Base-by-base conservation (phyloP, 2,329 filamentous ascomycete genomes). In the Aureobasidium zeae region DNA sequence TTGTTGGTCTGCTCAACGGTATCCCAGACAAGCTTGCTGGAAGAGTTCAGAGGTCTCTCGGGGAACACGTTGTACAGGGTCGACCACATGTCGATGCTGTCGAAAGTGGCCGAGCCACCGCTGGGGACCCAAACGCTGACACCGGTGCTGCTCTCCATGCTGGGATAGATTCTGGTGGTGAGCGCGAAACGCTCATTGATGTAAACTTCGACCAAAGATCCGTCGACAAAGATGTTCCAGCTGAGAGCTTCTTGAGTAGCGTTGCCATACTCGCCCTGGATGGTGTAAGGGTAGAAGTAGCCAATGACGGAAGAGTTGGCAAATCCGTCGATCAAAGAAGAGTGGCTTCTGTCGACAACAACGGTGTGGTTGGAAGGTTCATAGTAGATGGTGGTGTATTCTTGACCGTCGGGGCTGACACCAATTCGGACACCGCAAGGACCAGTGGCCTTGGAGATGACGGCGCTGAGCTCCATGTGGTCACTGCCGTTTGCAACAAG, bases 181-280 rank as follows among this genome's bases (percentile, higher is more conserved):
- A 63, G 50, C 2, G 60, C 58, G 15, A 63, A 64, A n/a, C 62
- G 55, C 22, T 62, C 65, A 47, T 71, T 71, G 30, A 69, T 54
- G 49, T 66, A 69, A 19, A 72, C 52, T 53, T 72, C 69, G 0
- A 70, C 53, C 17, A 70, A 54, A 1, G 64, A 68, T 17, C 68
- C 68, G 46, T 72, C 69, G 29, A 71, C 51, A 53, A 67, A 70
- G 46, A 71, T 56, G 44, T 69, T 56, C 55, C 70, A 62, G 5
- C 55, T 52, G 22, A 71, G 56, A 13, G 58, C 55, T 51, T 72
- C 68, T 0, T 39, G 42, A 24, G 51, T 42, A 4, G 49, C 49
- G n/a, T 49, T 48, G 24, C 51, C 46, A 16, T 49, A 52, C 2
- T 54, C 57, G 24, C 55, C 52, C 8, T 32, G 24, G 1, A 33